Percentiles rank a stretch among this genome's conserved stretches.
Conservation (phyloP, 2,329 filamentous ascomycete species). For the Didymella glomerata region DNA sequence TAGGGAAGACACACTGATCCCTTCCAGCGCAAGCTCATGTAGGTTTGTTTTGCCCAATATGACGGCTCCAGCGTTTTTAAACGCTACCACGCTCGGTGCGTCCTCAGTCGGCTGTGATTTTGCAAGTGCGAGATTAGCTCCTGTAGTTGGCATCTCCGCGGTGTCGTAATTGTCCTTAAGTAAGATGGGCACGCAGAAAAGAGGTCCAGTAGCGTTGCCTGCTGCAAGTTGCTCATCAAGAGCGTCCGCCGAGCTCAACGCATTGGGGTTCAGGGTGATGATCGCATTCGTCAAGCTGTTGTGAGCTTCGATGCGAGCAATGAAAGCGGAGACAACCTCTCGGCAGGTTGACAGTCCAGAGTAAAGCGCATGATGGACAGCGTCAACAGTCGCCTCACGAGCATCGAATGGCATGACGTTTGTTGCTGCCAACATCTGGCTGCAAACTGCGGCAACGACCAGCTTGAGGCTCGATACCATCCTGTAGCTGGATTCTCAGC, state of each 20-base stretch:
- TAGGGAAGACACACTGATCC: constrained; percentile 67
- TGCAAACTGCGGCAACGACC: constrained; percentile 21
- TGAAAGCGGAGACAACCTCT: constrained; percentile 62
- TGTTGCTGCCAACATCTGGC: constrained; percentile 11
- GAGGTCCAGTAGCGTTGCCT: constrained; percentile 59
- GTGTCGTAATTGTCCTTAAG: constrained; percentile 73
- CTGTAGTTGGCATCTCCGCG: constrained; percentile 65
- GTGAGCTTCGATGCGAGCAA: constrained; percentile 65
- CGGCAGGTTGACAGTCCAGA: constrained; percentile 63
- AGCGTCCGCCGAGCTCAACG: constrained; percentile 58
- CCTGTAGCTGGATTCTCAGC: constrained; percentile 5
- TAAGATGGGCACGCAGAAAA: constrained; percentile 69
- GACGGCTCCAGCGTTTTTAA: constrained; percentile 62
- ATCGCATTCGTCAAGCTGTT: constrained; percentile 68
- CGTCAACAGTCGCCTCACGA: constrained; percentile 66
- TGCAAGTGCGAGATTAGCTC: constrained; percentile 61
- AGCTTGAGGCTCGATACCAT: constrained; percentile 5
- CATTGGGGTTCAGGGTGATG: constrained; percentile 61
- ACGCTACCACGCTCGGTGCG: constrained; percentile 59
- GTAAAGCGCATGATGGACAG: constrained; percentile 65
- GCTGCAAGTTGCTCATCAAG: constrained; percentile 58
- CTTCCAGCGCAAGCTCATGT: constrained; percentile 71
- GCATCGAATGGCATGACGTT: constrained; percentile 58
- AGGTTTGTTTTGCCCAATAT: constrained; percentile 67
- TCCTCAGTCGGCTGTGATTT: constrained; percentile 59